Conservation (phyloP, 768 basidiomycete species). For the Tubosaeta brunneosetosa region DNA sequence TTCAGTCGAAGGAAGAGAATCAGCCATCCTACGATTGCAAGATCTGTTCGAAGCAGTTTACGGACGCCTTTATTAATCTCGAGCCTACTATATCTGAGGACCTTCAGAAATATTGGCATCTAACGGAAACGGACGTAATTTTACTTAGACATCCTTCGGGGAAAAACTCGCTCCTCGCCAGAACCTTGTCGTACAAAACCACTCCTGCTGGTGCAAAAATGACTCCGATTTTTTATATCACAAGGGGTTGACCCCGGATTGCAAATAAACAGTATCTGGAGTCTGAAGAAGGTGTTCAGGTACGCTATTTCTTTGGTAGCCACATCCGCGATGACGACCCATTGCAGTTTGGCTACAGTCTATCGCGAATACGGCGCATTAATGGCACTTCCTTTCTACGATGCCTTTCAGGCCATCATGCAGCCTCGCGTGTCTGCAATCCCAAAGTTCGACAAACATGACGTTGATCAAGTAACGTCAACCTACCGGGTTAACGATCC, state of each 20-base stretch:
- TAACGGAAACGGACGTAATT: conserved; percentile 84
- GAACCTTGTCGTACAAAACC: conserved; percentile 49
- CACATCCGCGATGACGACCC: conserved; percentile 2
- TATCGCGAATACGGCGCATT: conserved; percentile 91
- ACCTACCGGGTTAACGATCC: conserved; percentile 83
- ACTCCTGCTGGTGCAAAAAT: conserved; percentile 48
- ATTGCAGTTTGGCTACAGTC: conserved; percentile 75
- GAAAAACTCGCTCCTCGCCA: conserved; percentile 61
- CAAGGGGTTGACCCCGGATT: conserved; percentile 54
- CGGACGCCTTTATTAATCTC: conserved; percentile 80
- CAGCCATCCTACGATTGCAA: conserved; percentile 54
- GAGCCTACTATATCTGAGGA: conserved; percentile 58
- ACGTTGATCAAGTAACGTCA: conserved; percentile 62
- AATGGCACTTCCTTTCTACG: conserved; percentile 76
- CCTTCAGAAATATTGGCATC: conserved; percentile 65
- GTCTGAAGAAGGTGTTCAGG: conserved; percentile 78
- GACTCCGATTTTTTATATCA: conserved; percentile 47
- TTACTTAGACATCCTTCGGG: conserved; percentile 59
- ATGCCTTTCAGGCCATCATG: conserved; percentile 67
- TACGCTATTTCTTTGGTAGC: conserved; percentile 25
- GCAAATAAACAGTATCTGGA: conserved; percentile 64
- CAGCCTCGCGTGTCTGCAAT: conserved; percentile 54
- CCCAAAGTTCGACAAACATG: conserved; percentile 41
- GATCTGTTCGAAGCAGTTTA: conserved; percentile 63
- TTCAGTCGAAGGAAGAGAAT: conserved; percentile 67